These are phyloP conservation scores for Pouteria glomerata DNA, from an alignment of 148 eudicot genomes.

Conservation along the genomic window DNA sequence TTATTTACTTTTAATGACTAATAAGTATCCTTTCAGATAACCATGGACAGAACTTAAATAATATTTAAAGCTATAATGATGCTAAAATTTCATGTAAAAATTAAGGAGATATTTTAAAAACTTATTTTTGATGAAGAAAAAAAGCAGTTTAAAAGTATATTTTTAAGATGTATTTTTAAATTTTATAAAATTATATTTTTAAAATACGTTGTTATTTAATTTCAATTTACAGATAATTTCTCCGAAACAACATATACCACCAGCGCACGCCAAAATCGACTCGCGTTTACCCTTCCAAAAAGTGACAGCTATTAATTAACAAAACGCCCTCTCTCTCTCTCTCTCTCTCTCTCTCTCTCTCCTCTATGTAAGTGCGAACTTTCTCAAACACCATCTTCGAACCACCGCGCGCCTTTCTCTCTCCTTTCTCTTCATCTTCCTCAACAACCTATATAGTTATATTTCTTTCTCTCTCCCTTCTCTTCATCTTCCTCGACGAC, in stretches of 20 bases:
- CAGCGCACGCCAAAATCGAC: background rate
- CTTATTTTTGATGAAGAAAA: no score
- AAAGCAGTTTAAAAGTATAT: background rate
- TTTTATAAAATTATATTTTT: no score
- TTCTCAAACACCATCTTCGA: background rate
- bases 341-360: background rate
- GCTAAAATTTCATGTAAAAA: background rate
- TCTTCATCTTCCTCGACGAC: no score
- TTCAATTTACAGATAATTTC: background rate
- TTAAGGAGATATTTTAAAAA: no score
- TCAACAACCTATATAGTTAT: no score
- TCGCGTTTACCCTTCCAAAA: background rate
- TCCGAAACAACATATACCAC: background rate
- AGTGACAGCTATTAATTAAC: background rate
- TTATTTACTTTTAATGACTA: background rate
- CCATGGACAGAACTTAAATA: background rate
- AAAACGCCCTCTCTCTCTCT: background rate
- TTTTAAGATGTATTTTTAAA: no score
- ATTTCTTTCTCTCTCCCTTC: background rate
- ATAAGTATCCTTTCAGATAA: background rate
- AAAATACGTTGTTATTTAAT: background rate
- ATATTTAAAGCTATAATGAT: background rate
- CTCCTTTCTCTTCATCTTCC: slow-evolving; percentile 21
- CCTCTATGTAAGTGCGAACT: background rate
- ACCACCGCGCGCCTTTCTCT: background rate